Evolutionary conservation across 2,329 filamentous ascomycete species (phyloP), one percentile per base, ranked within the genome.

Genomic region (Conoideocrella luteorostrata): DNA sequence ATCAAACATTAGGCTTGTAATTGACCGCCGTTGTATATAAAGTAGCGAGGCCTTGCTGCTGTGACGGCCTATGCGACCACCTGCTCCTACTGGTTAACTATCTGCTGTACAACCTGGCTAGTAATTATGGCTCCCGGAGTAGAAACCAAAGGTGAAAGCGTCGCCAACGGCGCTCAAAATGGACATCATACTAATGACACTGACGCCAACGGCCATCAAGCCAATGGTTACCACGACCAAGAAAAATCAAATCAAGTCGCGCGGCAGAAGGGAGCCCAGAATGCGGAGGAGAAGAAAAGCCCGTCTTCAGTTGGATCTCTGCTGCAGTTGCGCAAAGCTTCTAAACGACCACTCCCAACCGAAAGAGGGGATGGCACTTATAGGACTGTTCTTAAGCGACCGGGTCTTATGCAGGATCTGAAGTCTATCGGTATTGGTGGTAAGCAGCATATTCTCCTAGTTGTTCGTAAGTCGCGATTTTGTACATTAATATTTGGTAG

Each of bases 291-390:
- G 24, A 50, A 48, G 37, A 33, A 37, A 17, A 47, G 47, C 34
- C 33, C 30, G 4, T 47, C 45, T 20, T 45, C 47, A 7, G 17
- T 46, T 1, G 53, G 50, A 10, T 55, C 51, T 24, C 51, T 67
- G 35, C 56, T 60, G 49, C 57, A 62, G 38, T 52, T 68, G 22
- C 55, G 61, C 3, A 54, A 65, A 43, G 73, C 78, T 4, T 78
- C 80, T 2, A 70, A 69, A 46, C 67, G 77, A n/a, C 82, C 84
- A 9, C 62, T 84, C 24, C 82, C 84, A 0, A 78, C 69, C 2
- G 72, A 84, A 53, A 74, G 70, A 43, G 80, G 81, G 21, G 74
- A 82, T 56, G 80, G 80, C n/a, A 72, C 74, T 3, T 84, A 81
- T 45, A 63, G 72, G 4, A 55, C 58, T 7, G 59, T 68, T 2